Base-by-base conservation (phyloP, 108 stramenopile genomes). In the Cylindrotheca fusiformis region DNA sequence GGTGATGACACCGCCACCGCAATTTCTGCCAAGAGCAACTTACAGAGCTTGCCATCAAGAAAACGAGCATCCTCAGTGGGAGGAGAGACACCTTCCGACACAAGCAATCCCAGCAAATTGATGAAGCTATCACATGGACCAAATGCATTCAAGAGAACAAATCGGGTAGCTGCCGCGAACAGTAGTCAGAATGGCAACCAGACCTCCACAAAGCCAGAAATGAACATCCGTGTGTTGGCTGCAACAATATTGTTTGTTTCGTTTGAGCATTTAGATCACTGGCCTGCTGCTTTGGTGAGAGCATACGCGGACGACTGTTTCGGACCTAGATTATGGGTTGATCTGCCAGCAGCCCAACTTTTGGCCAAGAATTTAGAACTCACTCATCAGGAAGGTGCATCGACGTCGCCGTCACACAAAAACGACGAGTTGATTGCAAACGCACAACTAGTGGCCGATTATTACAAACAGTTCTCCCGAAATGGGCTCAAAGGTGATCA, bases 301-400 rank as follows among this genome's bases (percentile, higher is more conserved):
- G 85, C 75, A 8, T 90, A 81, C 51, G 83, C 79, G 1, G 85
- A 81, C 41, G 89, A 90, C 67, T 78, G 79, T 29, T 90, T 87
- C 59, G 89, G 85, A n/a, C 67, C 79, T 24, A 48, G 89, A 36
- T 53, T 59, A 32, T 90, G 89, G 89, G 85, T 90, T 25, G 89
- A 87, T 45, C 60, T 84, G 30, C 71, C 79, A 21, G 25, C 58
- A 8, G 85, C 82, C 32, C 57, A 58, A 1, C 55, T 73, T 1
- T 60, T 90, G n/a, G 89, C 86, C 14, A 36, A 84, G 47, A 90
- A 90, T 51, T 51, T 90, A 27, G 67, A 58, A 20, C 61, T 84
- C 22, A 32, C 46, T 30, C 79, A 78, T 55, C 47, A n/a, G 8
- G 66, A 75, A 25, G 65, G 32, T 26, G 64, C 36, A 22, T 53